These are phyloP conservation scores for Aureobasidium sp. DNA, from an alignment of 2,329 filamentous ascomycete genomes.

Conservation along the genomic window DNA sequence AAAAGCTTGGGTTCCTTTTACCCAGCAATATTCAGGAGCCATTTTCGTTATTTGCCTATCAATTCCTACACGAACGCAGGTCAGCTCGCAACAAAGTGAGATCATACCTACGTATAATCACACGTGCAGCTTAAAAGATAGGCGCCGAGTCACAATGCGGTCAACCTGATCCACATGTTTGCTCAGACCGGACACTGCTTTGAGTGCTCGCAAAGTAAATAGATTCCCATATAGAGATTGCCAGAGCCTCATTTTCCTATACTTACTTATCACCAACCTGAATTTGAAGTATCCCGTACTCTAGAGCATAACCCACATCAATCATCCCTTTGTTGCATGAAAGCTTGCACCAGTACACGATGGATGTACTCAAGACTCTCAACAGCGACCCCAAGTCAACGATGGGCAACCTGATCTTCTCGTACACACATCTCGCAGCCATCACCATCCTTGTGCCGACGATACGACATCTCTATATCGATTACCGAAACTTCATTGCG, in stretches of 20 bases:
- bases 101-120: slow-evolving; percentile 8
- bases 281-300: neutral
- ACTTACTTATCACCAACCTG: neutral
- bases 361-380: neutral
- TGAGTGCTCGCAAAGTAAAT: neutral
- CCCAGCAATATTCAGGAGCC: neutral
- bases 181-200: neutral
- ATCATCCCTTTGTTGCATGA: neutral
- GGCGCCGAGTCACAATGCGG: slow-evolving; percentile 7
- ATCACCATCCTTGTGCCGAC: slow-evolving; percentile 36
- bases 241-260: neutral
- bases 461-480: slow-evolving; percentile 48
- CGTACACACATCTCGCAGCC: slow-evolving; percentile 3
- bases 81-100: neutral
- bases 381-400: neutral
- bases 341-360: neutral
- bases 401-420: neutral
- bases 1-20: neutral
- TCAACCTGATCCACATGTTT: slow-evolving; percentile 8
- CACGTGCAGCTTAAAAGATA: neutral
- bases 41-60: neutral
- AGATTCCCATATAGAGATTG: neutral
- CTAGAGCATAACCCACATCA: no score
- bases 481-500: slow-evolving; percentile 68
- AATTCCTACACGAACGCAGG: neutral